phyloP scores from a whole-genome alignment of 257 asterid species.

The Solanum okadae region DNA sequence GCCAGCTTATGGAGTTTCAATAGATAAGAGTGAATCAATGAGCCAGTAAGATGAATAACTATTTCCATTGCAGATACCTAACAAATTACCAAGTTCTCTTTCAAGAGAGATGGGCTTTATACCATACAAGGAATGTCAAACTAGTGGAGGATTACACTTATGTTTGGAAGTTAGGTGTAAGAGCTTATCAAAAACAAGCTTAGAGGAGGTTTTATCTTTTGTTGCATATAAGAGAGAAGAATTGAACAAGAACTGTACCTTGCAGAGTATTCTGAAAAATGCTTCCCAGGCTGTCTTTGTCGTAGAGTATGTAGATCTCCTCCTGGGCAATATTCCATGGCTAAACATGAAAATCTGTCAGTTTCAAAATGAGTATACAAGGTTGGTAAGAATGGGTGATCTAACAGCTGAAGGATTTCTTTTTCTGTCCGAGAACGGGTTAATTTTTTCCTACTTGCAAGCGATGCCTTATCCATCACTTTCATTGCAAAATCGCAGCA shows the following conservation, averaged over 20 bases:
- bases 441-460: conserved; percentile 42
- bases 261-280: conserved; percentile 47
- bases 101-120: background rate
- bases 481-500: conserved; percentile 45
- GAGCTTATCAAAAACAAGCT: background rate
- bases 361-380: conserved; percentile 49
- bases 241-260: conserved; percentile 17
- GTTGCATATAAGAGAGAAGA: background rate
- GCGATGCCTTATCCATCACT: conserved; percentile 51
- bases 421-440: conserved; percentile 37
- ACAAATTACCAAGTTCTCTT: background rate
- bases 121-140: background rate
- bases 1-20: background rate
- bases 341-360: conserved; percentile 40
- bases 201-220: background rate
- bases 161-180: background rate
- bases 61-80: background rate
- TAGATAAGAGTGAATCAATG: background rate
- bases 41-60: background rate
- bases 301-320: conserved; percentile 46
- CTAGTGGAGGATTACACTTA: background rate
- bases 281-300: conserved; percentile 51
- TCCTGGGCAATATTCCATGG: conserved; percentile 55
- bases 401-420: conserved; percentile 51
- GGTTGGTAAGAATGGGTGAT: conserved; percentile 54